phyloP scores from a whole-genome alignment of 2,329 filamentous ascomycete species.

The Amesomyces nigricolor region DNA sequence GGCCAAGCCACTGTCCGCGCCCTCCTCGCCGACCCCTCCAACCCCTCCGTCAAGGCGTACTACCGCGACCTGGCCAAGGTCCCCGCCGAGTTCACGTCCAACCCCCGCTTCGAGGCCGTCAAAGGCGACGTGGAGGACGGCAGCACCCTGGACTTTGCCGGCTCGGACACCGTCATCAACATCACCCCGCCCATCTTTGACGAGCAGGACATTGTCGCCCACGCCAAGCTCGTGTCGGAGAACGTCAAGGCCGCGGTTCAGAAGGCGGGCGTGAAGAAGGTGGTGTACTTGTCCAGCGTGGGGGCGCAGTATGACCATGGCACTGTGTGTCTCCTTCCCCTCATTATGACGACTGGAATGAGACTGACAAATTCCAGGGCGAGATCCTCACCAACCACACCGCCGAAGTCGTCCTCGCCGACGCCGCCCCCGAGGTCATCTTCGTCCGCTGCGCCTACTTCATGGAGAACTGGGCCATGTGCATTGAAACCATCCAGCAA shows the following conservation, averaged over 20 bases:
- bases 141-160: slow-evolving; percentile 29
- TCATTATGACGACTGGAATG: not conserved
- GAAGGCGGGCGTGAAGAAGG: slow-evolving; percentile 28
- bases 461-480: slow-evolving; percentile 36
- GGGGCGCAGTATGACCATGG: slow-evolving; percentile 33
- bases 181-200: slow-evolving; percentile 30
- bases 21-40: slow-evolving; percentile 24
- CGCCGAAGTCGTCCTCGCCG: slow-evolving; percentile 26
- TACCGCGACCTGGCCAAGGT: slow-evolving; percentile 31
- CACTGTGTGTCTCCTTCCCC: slow-evolving; percentile 24
- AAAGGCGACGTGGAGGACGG: slow-evolving; percentile 29
- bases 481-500: slow-evolving; percentile 27
- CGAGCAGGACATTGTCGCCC: slow-evolving; percentile 24
- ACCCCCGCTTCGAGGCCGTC: slow-evolving; percentile 27
- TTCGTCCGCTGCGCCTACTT: slow-evolving; percentile 34
- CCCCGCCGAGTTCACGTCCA: slow-evolving; percentile 27
- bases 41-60: slow-evolving; percentile 25
- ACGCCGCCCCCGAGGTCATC: slow-evolving; percentile 25
- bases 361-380: slow-evolving; percentile 26
- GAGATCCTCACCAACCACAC: slow-evolving; percentile 35
- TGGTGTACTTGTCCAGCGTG: slow-evolving; percentile 31
- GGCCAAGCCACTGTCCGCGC: slow-evolving; percentile 29
- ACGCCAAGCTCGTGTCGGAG: slow-evolving; percentile 12
- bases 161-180: slow-evolving; percentile 29
- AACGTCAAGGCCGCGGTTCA: slow-evolving; percentile 30